Evolutionary conservation across 2,329 filamentous ascomycete genomes (phyloP), one percentile per base, ranked within the genome.

Genomic region (Ophiobolus disseminans): DNA sequence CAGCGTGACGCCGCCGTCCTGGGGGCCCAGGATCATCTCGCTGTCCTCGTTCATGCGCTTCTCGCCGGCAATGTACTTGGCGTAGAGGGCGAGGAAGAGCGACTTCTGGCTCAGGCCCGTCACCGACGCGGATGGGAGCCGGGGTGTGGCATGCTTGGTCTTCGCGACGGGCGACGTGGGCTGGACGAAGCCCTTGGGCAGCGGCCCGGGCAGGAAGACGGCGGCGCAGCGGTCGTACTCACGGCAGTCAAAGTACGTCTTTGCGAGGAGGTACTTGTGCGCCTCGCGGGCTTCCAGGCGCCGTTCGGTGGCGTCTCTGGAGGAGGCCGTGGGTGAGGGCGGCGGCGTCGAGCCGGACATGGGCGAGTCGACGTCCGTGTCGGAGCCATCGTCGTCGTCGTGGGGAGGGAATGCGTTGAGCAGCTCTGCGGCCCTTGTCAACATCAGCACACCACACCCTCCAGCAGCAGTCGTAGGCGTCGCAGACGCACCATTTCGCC

Each of bases 1-100:
- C 50, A 85, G 75, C 1, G 90, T 89, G 23, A 87, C 86, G 1
- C 92, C 91, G 11, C 91, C 86, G 73, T 99, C 94, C 49, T 92
- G 87, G 1, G 94, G 93, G 0, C 94, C 94, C 75, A 97, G 85
- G 40, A 99, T 90, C 89, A 97, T 97, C 75, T 99, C 94, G 17
- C 90, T 91, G 48, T 97, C 93, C 73, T 99, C 94, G 63, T 96
- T 90, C 73, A 93, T 96, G 57, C 90, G 86, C 79, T 97, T 97
- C 78, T 99, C 94, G 1, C 94, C 94, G 0, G 92, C 89, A 56
- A 97, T 84, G 68, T 92, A 91, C 68, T 93, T 95, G 35, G 94
- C 90, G 66, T 99, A 99, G 3, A 97, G 78, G 0, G 91, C 89
- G 9, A 99, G 80, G 67, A 99, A 99, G 16, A 97, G 75, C 42